Conservation (phyloP, 352 stramenopile genomes). For the Phytophthora megakarya region DNA sequence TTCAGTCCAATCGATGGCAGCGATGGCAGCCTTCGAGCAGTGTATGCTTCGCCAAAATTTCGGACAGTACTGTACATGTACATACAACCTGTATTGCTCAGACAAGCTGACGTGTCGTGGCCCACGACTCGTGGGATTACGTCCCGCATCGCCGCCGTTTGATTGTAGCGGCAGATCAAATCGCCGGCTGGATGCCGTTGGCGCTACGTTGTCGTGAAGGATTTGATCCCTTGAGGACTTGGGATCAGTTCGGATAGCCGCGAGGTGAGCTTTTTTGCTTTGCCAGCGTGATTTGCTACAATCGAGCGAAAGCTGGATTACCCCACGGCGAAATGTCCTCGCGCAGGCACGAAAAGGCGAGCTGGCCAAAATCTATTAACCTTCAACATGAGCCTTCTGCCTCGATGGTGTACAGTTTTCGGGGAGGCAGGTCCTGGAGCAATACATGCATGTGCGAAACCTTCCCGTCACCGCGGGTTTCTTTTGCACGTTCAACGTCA, state of each 20-base stretch:
- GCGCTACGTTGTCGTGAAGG: constrained; percentile 27
- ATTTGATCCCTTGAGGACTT: constrained; percentile 33
- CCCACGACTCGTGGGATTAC: too few species aligned
- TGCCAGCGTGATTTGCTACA: constrained; percentile 34
- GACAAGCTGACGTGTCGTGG: constrained; percentile 9
- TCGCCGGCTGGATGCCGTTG: constrained; percentile 27
- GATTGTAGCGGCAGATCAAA: constrained; percentile 32
- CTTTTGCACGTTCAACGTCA: constrained; percentile 15
- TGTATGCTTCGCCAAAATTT: constrained; percentile 22
- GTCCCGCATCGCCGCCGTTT: constrained; percentile 7
- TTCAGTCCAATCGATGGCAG: not conserved
- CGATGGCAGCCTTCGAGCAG: not conserved
- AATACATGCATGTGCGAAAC: too few species aligned
- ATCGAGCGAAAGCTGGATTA: constrained; percentile 28
- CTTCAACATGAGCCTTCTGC: constrained; percentile 34
- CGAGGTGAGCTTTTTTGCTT: constrained; percentile 12
- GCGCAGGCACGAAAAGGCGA: constrained; percentile 2
- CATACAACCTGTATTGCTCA: not conserved
- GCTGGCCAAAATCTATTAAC: constrained; percentile 20
- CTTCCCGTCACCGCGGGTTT: not conserved
- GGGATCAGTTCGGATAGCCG: constrained; percentile 22
- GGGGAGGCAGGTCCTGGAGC: constrained; percentile 1
- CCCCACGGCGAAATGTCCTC: not conserved
- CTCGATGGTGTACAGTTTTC: constrained; percentile 13
- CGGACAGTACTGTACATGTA: not conserved